phyloP scores from a whole-genome alignment of 768 basidiomycete genomes.

The Hygrocybe coccinea region DNA sequence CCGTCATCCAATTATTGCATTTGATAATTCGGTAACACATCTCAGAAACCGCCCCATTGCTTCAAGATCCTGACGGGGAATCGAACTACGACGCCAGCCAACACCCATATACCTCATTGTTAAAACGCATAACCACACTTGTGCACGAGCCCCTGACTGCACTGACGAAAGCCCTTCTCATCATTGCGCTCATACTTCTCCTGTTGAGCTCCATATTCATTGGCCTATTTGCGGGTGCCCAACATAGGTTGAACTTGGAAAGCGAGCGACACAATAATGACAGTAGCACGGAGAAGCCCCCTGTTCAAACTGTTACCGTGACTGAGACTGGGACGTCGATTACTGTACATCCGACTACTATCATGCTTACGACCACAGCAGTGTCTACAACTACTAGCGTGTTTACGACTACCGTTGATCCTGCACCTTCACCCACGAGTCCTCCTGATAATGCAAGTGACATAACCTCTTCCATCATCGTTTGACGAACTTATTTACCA shows the following conservation, averaged over 20 bases:
- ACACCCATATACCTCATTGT: slow-evolving; percentile 31
- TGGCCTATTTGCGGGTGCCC: slow-evolving; percentile 87
- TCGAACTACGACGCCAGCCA: slow-evolving; percentile 21
- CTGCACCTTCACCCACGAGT: slow-evolving; percentile 48
- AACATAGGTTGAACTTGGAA: slow-evolving; percentile 64
- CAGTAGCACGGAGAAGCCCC: slow-evolving; percentile 34
- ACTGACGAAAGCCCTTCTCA: slow-evolving; percentile 76
- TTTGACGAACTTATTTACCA: background rate
- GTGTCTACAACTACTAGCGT: slow-evolving; percentile 14
- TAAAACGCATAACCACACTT: slow-evolving; percentile 48
- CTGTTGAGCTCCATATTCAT: slow-evolving; percentile 82
- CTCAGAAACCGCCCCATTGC: slow-evolving; percentile 61
- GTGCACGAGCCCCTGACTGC: slow-evolving; percentile 77
- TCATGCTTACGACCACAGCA: slow-evolving; percentile 26
- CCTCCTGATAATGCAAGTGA: slow-evolving; percentile 53
- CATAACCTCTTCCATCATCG: slow-evolving; percentile 4
- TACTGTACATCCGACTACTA: slow-evolving; percentile 20
- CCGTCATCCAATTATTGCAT: background rate
- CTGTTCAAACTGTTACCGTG: slow-evolving; percentile 34
- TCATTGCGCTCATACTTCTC: slow-evolving; percentile 69
- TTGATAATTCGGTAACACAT: background rate
- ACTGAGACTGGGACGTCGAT: slow-evolving; percentile 35
- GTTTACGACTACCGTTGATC: slow-evolving; percentile 34
- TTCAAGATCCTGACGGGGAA: slow-evolving; percentile 47
- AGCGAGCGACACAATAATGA: slow-evolving; percentile 35